Percentiles rank a stretch among this genome's conserved stretches.
These are phyloP conservation scores for Colletotrichum eleusines DNA, from an alignment of 2,329 filamentous ascomycete species.

Conservation along the genomic window DNA sequence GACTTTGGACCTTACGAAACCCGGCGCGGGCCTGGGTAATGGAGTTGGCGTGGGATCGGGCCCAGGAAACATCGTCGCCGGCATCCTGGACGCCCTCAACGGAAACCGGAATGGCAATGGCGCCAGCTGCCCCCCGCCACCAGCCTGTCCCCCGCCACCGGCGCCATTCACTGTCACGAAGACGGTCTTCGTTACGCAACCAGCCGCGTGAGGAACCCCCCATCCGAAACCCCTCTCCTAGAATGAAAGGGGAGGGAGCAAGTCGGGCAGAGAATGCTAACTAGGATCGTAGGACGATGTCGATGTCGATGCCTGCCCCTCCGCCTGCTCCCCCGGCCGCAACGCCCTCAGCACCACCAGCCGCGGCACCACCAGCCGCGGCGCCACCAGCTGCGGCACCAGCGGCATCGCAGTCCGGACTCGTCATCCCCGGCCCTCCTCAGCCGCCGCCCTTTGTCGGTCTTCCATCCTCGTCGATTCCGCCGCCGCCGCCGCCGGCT, in stretches of 20 bases:
- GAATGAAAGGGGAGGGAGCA: not conserved
- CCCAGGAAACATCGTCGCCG: constrained; percentile 34
- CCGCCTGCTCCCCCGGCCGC: constrained; percentile 20
- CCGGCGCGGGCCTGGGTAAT: constrained; percentile 4
- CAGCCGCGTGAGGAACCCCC: constrained; percentile 17
- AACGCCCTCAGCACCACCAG: not conserved
- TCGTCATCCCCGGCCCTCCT: constrained; percentile 10
- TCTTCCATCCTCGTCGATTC: constrained; percentile 22
- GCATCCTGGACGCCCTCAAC: constrained; percentile 39
- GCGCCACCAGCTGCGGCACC: not conserved
- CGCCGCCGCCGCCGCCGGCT: not conserved
- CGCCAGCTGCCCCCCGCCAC: too few species aligned
- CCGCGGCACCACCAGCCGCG: constrained; percentile 12
- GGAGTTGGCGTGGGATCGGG: not conserved
- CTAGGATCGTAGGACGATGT: constrained; percentile 9
- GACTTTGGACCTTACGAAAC: constrained; percentile 30
- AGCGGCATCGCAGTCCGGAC: constrained; percentile 11
- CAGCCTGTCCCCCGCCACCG: constrained; percentile 8
- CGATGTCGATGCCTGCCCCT: constrained; percentile 34
- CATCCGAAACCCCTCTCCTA: not conserved
- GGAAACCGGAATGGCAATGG: constrained; percentile 21
- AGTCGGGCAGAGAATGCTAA: constrained; percentile 10
- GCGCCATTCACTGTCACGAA: constrained; percentile 29
- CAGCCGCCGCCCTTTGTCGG: constrained; percentile 20
- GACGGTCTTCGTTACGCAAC: constrained; percentile 38